These are phyloP conservation scores for Vinca minor DNA, from an alignment of 257 asterid species.

Conservation along the genomic window DNA sequence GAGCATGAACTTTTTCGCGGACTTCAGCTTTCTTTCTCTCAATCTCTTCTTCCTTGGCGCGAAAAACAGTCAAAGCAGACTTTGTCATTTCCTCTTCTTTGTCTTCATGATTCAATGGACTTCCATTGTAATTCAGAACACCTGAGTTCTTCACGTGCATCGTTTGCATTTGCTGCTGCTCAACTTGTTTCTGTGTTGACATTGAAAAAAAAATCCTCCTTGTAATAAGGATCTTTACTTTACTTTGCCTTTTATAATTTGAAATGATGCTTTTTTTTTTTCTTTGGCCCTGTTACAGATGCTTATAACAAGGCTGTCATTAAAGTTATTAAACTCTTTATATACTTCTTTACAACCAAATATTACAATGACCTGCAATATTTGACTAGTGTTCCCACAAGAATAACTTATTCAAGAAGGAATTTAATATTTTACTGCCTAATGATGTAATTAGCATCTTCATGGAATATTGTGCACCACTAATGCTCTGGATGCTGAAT, in stretches of 20 bases:
- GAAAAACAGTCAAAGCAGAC: slow-evolving; percentile 62
- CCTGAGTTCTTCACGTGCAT: slow-evolving; percentile 45
- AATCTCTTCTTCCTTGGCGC: slow-evolving; percentile 77
- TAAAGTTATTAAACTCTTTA: slow-evolving; percentile 16
- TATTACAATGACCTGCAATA: slow-evolving; percentile 14
- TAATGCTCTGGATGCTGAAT: too few species aligned
- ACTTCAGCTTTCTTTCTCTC: slow-evolving; percentile 63
- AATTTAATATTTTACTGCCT: too few species aligned
- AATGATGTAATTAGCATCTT: too few species aligned
- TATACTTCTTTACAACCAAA: slow-evolving; percentile 27
- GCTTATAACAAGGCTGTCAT: slow-evolving; percentile 31
- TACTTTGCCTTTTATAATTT: slow-evolving; percentile 21
- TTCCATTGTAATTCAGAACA: slow-evolving; percentile 32
- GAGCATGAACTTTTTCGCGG: slow-evolving; percentile 57
- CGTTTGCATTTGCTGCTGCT: slow-evolving; percentile 31
- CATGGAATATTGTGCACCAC: too few species aligned
- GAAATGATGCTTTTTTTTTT: slow-evolving; percentile 24
- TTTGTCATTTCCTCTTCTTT: slow-evolving; percentile 70
- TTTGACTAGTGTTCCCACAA: slow-evolving; percentile 26
- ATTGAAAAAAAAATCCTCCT: slow-evolving; percentile 14
- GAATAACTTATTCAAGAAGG: not conserved
- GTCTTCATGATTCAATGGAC: slow-evolving; percentile 58
- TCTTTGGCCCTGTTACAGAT: slow-evolving; percentile 35
- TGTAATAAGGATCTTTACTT: slow-evolving; percentile 3
- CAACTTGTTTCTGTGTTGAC: slow-evolving; percentile 39